Conservation (phyloP, 495 filamentous ascomycete genomes). For the Parmelia sp. region DNA sequence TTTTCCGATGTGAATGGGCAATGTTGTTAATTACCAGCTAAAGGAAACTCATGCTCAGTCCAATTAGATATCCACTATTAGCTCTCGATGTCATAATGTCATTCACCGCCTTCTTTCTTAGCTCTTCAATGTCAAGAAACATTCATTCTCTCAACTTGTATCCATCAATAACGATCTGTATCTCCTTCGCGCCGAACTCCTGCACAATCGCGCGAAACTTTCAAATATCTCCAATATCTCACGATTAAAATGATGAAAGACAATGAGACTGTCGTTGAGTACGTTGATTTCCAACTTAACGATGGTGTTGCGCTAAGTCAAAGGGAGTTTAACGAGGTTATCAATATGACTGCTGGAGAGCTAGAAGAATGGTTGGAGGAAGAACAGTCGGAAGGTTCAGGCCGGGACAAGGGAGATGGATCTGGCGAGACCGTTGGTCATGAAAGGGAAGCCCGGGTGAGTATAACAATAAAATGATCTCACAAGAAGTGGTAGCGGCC, state of each 20-base stretch:
- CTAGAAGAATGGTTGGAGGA: slow-evolving; percentile 56
- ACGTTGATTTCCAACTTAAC: slow-evolving; percentile 8
- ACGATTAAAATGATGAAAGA: slow-evolving; percentile 53
- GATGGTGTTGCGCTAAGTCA: not conserved
- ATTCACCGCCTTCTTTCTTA: not conserved
- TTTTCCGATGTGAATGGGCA: too few species aligned
- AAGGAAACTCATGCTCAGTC: too few species aligned
- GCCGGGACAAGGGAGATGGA: slow-evolving; percentile 53
- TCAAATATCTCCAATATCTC: not conserved
- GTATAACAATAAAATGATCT: not conserved
- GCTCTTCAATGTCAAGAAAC: not conserved
- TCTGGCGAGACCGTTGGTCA: slow-evolving; percentile 59
- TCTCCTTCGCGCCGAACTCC: not conserved
- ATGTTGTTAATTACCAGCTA: not conserved
- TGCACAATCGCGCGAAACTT: not conserved
- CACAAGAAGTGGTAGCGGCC: slow-evolving; percentile 37
- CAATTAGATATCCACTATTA: not conserved
- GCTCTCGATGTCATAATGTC: slow-evolving; percentile 6
- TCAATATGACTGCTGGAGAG: slow-evolving; percentile 60
- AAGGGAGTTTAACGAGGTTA: slow-evolving; percentile 59
- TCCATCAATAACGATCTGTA: not conserved
- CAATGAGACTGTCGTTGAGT: slow-evolving; percentile 51
- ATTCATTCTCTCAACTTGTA: not conserved
- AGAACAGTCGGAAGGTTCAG: slow-evolving; percentile 47
- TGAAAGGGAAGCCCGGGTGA: slow-evolving; percentile 42